Conservation (phyloP, 192 early-diverging fungal species). For the Coemansia sp. region DNA sequence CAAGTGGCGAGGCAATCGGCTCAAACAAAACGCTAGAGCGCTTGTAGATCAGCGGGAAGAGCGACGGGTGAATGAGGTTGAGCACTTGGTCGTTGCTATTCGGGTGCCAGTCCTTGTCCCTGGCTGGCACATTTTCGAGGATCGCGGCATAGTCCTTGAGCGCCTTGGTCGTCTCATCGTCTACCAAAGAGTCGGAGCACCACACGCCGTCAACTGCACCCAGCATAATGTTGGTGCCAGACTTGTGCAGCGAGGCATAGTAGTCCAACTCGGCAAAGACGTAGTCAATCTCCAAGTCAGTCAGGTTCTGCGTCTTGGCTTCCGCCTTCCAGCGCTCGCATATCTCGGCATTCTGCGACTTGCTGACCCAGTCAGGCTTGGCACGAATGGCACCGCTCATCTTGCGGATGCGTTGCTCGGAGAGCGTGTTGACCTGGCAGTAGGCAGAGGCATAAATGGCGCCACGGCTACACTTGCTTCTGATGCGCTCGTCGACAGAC, state of each 20-base stretch:
- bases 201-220: slow-evolving; percentile 45
- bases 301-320: slow-evolving; percentile 28
- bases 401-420: slow-evolving; percentile 34
- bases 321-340: slow-evolving; percentile 30
- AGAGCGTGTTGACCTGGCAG: slow-evolving; percentile 15
- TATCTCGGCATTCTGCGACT: slow-evolving; percentile 30
- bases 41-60: slow-evolving; percentile 53
- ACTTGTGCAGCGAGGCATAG: slow-evolving; percentile 27
- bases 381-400: slow-evolving; percentile 55
- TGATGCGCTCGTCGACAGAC: slow-evolving; percentile 11
- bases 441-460: slow-evolving; percentile 12
- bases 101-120: slow-evolving; percentile 52
- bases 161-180: slow-evolving; percentile 14
- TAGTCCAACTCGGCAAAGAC: slow-evolving; percentile 55
- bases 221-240: slow-evolving; percentile 22
- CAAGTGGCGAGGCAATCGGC: slow-evolving; percentile 30
- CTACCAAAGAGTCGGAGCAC: slow-evolving; percentile 41
- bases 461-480: not conserved
- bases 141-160: slow-evolving; percentile 32
- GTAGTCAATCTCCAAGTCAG: slow-evolving; percentile 50
- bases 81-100: slow-evolving; percentile 56
- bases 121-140: slow-evolving; percentile 43
- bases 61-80: slow-evolving; percentile 59
- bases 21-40: slow-evolving; percentile 17
- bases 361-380: slow-evolving; percentile 54